phyloP scores from a whole-genome alignment of 1,139 yeast species.

The Saccharomycopsis crataegensis region DNA sequence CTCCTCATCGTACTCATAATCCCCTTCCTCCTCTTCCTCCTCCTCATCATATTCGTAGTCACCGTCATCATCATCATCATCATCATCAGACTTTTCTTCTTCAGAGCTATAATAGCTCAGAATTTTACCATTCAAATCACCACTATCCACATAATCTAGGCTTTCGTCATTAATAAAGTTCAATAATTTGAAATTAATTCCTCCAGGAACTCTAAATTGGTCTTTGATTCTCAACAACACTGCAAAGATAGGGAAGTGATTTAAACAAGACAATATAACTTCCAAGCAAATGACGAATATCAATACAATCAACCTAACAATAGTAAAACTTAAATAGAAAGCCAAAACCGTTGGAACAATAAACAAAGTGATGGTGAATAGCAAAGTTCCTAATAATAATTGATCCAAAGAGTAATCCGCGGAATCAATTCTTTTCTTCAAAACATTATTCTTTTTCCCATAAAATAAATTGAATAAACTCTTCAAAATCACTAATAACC shows the following conservation, averaged over 20 bases:
- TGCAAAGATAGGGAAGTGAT: constrained; percentile 84
- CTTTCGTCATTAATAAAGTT: constrained; percentile 23
- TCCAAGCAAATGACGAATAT: constrained; percentile 49
- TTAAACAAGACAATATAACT: constrained; percentile 54
- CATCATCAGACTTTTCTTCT: neutral
- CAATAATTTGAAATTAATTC: constrained; percentile 43
- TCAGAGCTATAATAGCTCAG: neutral
- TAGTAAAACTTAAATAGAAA: constrained; percentile 70
- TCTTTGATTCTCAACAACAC: constrained; percentile 73
- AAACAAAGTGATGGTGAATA: constrained; percentile 73
- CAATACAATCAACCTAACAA: constrained; percentile 47
- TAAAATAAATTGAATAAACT: constrained; percentile 81
- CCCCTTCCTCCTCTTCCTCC: neutral
- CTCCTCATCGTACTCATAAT: neutral
- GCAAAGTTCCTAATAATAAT: constrained; percentile 75
- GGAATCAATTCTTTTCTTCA: constrained; percentile 83
- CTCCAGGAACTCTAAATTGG: constrained; percentile 85
- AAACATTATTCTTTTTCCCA: constrained; percentile 80
- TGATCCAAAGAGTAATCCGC: constrained; percentile 80
- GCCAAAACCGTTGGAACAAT: constrained; percentile 83
- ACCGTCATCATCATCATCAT: neutral
- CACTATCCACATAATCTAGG: constrained; percentile 21
- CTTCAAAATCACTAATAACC: constrained; percentile 61
- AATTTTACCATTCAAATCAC: neutral
- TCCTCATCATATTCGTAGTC: neutral